Evolutionary conservation across 2,329 filamentous ascomycete genomes (phyloP), one percentile per base, ranked within the genome.

Genomic region (Tolypocladium nubicola): DNA sequence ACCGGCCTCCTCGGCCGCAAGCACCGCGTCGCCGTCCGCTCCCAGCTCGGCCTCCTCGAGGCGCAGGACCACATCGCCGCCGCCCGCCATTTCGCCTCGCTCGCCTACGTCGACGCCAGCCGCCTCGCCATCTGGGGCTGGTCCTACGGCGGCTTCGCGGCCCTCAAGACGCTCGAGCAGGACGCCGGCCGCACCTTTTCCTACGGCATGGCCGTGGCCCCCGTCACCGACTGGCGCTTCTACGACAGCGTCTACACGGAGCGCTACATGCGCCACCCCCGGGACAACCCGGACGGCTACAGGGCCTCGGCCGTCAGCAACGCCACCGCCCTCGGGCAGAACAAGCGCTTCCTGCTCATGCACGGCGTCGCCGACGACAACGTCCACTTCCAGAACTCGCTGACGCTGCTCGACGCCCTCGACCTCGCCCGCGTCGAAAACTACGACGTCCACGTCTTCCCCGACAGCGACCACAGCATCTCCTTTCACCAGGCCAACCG

Each of bases 361-460:
- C 94, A 99, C 69, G 94, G 94, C 63, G 83, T 91, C n/a, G 88
- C 89, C 9, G 94, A 99, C 67, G 94, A 99, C 73, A 99, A 99
- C 66, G 94, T 99, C 14, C 95, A 99, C 71, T 85, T 96, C 72
- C 95, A 99, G 72, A 97, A 96, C 71, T 91, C 92, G 0, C 80
- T 97, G 58, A 89, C 86, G 1, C 74, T 99, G 60, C 78, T 99
- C 52, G 95, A 99, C 70, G 87, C 86, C 65, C 79, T 99, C 50
- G 90, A 99, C 73, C 67, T 96, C 55, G 86, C 79, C 1, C 83
- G 84, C 14, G 83, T 97, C 4, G 86, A 93, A 71, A 99, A 99
- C 67, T 99, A 97, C 66, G 94, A 99, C 68, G 85, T 99, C 14
- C 93, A 97, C 70, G 85, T 97, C 57, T 99, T 96, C 73, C 94